Evolutionary conservation across 495 filamentous ascomycete species (phyloP).

Genomic region (Aspergillus sclerotiicarbonarius): DNA sequence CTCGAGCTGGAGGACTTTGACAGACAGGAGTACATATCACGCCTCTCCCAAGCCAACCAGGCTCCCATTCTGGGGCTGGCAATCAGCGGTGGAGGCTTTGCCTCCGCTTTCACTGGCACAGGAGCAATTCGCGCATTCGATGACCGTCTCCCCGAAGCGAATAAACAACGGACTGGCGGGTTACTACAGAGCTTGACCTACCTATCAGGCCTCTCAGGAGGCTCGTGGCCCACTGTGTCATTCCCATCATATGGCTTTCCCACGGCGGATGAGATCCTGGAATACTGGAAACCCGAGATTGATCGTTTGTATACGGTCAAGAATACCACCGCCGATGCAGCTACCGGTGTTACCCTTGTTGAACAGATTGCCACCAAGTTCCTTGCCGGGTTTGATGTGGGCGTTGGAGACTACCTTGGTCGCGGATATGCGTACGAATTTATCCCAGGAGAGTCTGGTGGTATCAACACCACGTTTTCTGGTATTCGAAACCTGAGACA

Average conservation of each 20-base stretch:
- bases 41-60: neutral
- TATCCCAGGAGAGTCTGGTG: neutral
- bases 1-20: neutral
- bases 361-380: neutral
- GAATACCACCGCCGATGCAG: neutral
- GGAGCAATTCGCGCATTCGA: neutral
- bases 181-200: neutral
- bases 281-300: neutral
- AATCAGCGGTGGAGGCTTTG: neutral
- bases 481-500: neutral
- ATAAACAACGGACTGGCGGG: neutral
- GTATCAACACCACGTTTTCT: neutral
- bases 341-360: neutral
- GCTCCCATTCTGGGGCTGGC: neutral
- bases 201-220: neutral
- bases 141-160: neutral
- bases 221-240: neutral
- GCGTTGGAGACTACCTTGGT: neutral
- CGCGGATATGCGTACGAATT: neutral
- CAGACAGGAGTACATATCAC: neutral
- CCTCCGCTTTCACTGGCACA: neutral
- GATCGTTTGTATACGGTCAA: neutral
- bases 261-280: neutral
- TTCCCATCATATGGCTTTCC: neutral
- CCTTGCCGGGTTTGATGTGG: neutral